A percentile compares a stretch with the other conserved stretches of the same genome.
These are phyloP conservation scores for Cronartium quercuum DNA, from an alignment of 1,284 basidiomycete species.

Conservation along the genomic window DNA sequence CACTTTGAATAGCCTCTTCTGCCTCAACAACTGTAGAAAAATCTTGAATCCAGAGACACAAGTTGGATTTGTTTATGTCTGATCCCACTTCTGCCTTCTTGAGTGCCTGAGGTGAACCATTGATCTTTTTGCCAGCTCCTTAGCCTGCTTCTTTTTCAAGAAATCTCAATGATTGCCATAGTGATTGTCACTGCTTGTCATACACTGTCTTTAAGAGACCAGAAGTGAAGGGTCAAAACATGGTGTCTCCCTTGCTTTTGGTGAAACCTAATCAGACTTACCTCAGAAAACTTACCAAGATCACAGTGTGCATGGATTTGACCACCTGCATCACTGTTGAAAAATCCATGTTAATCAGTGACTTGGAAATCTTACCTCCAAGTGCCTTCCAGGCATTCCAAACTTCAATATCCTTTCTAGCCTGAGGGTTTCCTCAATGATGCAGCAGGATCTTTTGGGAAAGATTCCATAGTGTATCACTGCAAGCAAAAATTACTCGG, in stretches of 20 bases:
- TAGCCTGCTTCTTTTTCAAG: neutral
- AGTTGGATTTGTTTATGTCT: too few relatives aligned
- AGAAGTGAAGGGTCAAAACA: neutral
- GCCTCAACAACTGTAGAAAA: constrained; percentile 9
- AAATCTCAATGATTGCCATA: neutral
- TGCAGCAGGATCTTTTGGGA: neutral
- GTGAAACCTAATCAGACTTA: neutral
- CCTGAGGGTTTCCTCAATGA: neutral
- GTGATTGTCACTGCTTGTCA: neutral
- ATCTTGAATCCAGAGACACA: neutral
- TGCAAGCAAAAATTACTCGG: too few relatives aligned
- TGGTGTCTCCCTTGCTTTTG: neutral
- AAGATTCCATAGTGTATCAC: constrained; percentile 2
- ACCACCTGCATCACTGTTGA: neutral
- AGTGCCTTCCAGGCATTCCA: neutral
- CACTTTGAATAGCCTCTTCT: neutral
- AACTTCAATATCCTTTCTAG: neutral
- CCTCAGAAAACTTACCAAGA: neutral
- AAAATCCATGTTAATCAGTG: constrained; percentile 8
- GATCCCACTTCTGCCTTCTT: too few relatives aligned
- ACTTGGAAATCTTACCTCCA: neutral
- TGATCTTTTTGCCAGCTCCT: too few relatives aligned
- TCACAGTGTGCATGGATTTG: neutral
- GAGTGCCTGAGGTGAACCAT: too few relatives aligned
- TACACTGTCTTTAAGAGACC: neutral